Percentiles rank a stretch among this genome's conserved stretches.
Evolutionary conservation across 768 basidiomycete genomes (phyloP).

Genomic region (Cyathus striatus): DNA sequence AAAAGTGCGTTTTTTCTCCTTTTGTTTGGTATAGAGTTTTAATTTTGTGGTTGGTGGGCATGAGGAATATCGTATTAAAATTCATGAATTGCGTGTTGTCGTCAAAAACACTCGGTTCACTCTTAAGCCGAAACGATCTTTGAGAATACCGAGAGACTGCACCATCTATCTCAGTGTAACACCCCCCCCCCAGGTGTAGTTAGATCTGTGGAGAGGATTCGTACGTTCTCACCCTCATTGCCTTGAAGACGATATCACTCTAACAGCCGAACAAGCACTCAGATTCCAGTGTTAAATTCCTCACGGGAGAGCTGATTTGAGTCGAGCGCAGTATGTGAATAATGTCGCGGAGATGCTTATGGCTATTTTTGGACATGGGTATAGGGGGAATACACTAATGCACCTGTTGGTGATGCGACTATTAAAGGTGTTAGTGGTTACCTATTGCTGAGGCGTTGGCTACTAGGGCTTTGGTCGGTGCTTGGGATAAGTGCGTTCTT

Average conservation of each 20-base stretch:
- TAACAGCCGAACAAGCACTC: constrained; percentile 77
- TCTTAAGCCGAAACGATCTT: constrained; percentile 46
- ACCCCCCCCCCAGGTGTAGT: constrained; percentile 64
- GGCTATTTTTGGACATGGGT: constrained; percentile 72
- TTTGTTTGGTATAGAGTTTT: constrained; percentile 1
- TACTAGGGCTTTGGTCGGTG: constrained; percentile 47
- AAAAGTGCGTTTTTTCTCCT: constrained; percentile 27
- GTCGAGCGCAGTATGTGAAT: constrained; percentile 37
- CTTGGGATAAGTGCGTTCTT: constrained; percentile 60
- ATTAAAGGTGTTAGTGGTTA: constrained; percentile 69
- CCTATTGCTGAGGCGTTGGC: constrained; percentile 67
- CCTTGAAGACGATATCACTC: constrained; percentile 80
- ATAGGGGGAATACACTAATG: constrained; percentile 71
- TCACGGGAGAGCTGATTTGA: constrained; percentile 36
- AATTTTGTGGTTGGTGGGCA: constrained; percentile 26
- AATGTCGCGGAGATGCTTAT: constrained; percentile 47
- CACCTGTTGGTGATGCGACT: constrained; percentile 69
- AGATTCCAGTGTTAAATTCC: constrained; percentile 65
- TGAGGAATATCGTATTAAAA: constrained; percentile 40
- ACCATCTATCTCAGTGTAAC: constrained; percentile 59
- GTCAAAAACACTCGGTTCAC: constrained; percentile 60
- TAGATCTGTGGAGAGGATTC: constrained; percentile 71
- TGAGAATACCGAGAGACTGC: constrained; percentile 36
- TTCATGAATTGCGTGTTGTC: constrained; percentile 54
- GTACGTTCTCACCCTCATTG: constrained; percentile 59